phyloP scores from a whole-genome alignment of 768 basidiomycete genomes.

The Nidularia sp. region DNA sequence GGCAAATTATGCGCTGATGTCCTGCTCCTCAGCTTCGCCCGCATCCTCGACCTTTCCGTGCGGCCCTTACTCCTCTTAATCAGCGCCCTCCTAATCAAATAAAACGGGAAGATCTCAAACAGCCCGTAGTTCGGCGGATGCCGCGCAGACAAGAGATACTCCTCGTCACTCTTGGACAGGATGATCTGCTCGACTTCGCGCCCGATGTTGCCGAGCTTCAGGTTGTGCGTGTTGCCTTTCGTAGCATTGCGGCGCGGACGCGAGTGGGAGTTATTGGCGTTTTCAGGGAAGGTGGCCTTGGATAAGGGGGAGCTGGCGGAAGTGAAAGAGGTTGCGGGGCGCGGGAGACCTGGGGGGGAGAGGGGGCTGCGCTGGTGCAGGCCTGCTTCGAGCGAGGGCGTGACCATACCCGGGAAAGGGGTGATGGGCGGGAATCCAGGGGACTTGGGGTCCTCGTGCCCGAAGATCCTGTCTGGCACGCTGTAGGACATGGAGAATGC shows the following conservation, averaged over 20 bases:
- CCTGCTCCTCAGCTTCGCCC: conserved; percentile 45
- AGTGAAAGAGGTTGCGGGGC: too few species aligned
- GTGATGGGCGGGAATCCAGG: not conserved
- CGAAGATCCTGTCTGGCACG: not conserved
- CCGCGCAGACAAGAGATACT: conserved; percentile 44
- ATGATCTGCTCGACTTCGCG: not conserved
- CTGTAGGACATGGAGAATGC: conserved; percentile 39
- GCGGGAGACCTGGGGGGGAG: not conserved
- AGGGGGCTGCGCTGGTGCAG: not conserved
- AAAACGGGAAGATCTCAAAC: conserved; percentile 70
- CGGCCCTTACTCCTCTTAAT: conserved; percentile 33
- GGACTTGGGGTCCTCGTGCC: not conserved
- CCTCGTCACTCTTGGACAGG: conserved; percentile 37
- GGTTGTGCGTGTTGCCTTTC: not conserved
- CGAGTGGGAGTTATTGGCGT: not conserved
- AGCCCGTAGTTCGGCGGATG: conserved; percentile 57
- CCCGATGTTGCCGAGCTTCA: not conserved
- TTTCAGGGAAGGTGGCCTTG: too few species aligned
- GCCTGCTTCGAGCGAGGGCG: not conserved
- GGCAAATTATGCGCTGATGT: conserved; percentile 60
- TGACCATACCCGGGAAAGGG: not conserved
- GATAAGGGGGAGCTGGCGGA: not conserved
- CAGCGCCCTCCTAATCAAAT: conserved; percentile 45
- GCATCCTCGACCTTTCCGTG: conserved; percentile 47
- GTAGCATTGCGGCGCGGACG: not conserved